Percentiles rank a stretch among this genome's conserved stretches.
These are phyloP conservation scores for Malania oleifera DNA, from an alignment of 164 flowering plant genomes.

Conservation along the genomic window DNA sequence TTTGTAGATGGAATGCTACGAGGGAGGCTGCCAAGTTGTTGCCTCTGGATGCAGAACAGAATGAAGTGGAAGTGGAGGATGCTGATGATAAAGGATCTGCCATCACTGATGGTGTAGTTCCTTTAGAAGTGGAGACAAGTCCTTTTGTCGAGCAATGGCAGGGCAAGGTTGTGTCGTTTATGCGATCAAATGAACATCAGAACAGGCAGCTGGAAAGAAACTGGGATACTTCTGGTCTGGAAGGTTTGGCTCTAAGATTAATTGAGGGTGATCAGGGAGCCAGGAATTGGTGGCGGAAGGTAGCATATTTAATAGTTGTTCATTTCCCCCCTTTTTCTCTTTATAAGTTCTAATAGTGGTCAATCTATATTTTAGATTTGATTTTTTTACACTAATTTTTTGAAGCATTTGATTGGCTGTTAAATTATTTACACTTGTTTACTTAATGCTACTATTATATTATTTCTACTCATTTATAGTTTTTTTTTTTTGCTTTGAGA, in stretches of 20 bases:
- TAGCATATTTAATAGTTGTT: constrained; percentile 15
- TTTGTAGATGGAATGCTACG: constrained; percentile 71
- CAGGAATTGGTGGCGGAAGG: constrained; percentile 95
- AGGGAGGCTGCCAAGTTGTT: constrained; percentile 42
- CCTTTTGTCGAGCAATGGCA: constrained; percentile 93
- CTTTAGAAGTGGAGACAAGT: constrained; percentile 37
- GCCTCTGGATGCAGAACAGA: constrained; percentile 22
- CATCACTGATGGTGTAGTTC: constrained; percentile 10
- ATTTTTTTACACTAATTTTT: background rate
- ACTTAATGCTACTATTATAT: too few relatives aligned
- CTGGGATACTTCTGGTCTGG: constrained; percentile 80
- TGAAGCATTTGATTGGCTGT: too few relatives aligned
- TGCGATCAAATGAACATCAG: constrained; percentile 79
- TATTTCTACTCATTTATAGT: too few relatives aligned
- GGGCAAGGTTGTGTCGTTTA: constrained; percentile 63
- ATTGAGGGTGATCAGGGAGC: constrained; percentile 74
- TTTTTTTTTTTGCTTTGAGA: too few relatives aligned
- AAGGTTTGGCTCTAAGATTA: constrained; percentile 63
- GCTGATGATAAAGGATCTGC: constrained; percentile 25
- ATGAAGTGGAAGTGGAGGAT: constrained; percentile 16
- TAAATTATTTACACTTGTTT: too few relatives aligned
- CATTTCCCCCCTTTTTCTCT: background rate
- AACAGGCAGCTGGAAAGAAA: constrained; percentile 41
- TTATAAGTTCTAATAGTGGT: too few relatives aligned
- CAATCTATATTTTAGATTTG: background rate